Base-by-base conservation (phyloP, 495 filamentous ascomycete species). In the Trichocladium antarcticum region DNA sequence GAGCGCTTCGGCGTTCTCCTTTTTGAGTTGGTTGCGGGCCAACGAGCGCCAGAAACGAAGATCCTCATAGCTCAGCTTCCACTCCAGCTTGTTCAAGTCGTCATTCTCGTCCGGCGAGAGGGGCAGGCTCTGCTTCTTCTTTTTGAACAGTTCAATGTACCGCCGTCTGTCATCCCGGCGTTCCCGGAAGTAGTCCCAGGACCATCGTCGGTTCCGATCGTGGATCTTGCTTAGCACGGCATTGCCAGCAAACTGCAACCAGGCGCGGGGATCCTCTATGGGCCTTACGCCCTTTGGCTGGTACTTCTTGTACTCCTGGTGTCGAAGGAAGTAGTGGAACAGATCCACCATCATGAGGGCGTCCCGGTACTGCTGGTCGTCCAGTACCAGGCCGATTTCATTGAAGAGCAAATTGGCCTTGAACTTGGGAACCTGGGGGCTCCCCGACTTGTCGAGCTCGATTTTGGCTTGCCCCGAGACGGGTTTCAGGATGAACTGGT, bases 251-350 rank as follows among this genome's bases (percentile, higher is more conserved):
- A 96, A 98, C 37, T 73, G 76, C 19, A 98, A 68, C 92, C 92
- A 98, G 2, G 88, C 93, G 20, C 77, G 77, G 28, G 92, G 92
- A 49, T 96, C 84, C 58, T 98, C 87, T 62, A 89, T 95, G 0
- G 86, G 85, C 1, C 77, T 76, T 29, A 79, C 78, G 21, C 73
- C 79, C 58, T 92, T 92, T 2, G 92, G 92, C 57, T 95, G 89
- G 49, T 84, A 75, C 64, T 88, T 93, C 64, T 88, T 93, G 71
- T 95, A 94, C 63, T 98, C 89, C 63, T 97, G 92, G 57, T 98
- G 93, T 35, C 89, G 84, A 56, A 97, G 85, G 63, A 95, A 98
- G 61, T 90, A 97, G 65, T 98, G 92, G 71, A 98, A 97, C 5
- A 96, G 77, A 62, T 98, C 92, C 7, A 95, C 83, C 71, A 98